Conservation (phyloP, 352 stramenopile genomes). For the Phytopythium montanum region DNA sequence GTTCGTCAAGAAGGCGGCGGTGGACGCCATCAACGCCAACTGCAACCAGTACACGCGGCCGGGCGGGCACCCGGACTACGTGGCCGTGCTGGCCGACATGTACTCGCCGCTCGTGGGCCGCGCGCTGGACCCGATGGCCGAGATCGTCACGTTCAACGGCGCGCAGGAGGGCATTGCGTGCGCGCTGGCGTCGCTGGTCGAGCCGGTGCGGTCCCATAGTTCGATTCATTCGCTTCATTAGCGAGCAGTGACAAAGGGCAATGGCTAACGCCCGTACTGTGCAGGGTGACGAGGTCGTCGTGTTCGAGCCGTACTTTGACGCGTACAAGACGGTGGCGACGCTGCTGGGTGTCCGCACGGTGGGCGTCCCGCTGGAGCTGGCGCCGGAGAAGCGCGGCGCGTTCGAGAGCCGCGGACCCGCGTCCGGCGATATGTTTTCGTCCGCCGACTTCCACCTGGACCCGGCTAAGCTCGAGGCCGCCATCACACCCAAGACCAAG, state of each 20-base stretch:
- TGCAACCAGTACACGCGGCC: constrained; percentile 91
- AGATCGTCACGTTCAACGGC: constrained; percentile 88
- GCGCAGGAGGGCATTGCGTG: constrained; percentile 85
- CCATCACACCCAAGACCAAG: constrained; percentile 90
- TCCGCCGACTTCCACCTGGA: constrained; percentile 86
- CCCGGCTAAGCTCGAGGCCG: constrained; percentile 73
- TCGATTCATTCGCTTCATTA: not conserved
- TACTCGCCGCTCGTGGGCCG: constrained; percentile 71
- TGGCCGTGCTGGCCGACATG: constrained; percentile 73
- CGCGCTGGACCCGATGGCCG: constrained; percentile 63
- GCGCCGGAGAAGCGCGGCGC: constrained; percentile 32
- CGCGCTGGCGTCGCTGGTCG: constrained; percentile 73
- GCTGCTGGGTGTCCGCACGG: constrained; percentile 73
- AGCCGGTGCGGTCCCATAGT: constrained; percentile 31
- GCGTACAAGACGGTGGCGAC: constrained; percentile 85
- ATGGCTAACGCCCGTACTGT: not conserved
- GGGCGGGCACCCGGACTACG: constrained; percentile 75
- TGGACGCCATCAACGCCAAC: constrained; percentile 72
- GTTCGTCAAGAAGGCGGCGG: constrained; percentile 87
- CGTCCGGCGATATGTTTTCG: constrained; percentile 35
- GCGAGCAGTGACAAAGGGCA: not conserved
- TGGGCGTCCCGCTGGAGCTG: constrained; percentile 71
- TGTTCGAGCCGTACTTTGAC: constrained; percentile 90
- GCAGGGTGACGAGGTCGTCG: constrained; percentile 82
- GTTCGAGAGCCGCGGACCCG: constrained; percentile 26